Evolutionary conservation across 495 filamentous ascomycete species (phyloP), one percentile per base, ranked within the genome.

Genomic region (Penicillium steckii): DNA sequence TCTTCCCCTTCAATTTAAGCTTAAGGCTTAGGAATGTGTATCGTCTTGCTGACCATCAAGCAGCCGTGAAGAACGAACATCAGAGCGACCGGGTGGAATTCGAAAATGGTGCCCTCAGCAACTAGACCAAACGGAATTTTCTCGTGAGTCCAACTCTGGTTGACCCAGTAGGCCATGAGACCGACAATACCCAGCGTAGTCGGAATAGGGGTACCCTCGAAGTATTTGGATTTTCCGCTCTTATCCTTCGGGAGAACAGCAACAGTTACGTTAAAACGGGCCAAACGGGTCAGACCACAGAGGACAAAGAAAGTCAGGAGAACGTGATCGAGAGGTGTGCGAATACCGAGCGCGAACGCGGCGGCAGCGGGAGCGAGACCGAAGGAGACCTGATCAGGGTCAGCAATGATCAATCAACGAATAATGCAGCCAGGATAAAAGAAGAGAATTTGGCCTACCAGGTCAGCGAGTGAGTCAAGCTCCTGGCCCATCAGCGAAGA

Each of bases 401-500:
- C 4, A 27, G 24, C 7, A 18, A 13, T 37, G 15, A 13, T 55
- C 12, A 55, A 21, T 27, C 3, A 10, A 12, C 43, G 41, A 10
- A 4, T 19, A 9, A 21, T 48, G 22, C 7, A 22, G 19, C 9
- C 33, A 17, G 4, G 50, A 18, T 3, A 12, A 27, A 8, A 8
- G 44, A n/a, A n/a, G 23, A 29, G 12, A 26, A 29, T 53, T 46
- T 33, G 26, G 53, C 74, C 29, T 87, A 97, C 94, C 75, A 98
- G 66, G 69, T 98, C 94, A 33, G 94, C 94, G 33, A 98, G 77
- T n/a, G 93, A 97, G 71, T 98, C 94, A 33, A 98, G 77, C 72
- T 97, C 94, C 70, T 97, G 94, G 3, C 94, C 94, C 94, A 98
- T 97, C 62, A 97, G 75, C 49, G 87, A 92, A 53, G 89, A 90